Conservation (phyloP, 208 protist species). For the Crithidia brevicula region DNA sequence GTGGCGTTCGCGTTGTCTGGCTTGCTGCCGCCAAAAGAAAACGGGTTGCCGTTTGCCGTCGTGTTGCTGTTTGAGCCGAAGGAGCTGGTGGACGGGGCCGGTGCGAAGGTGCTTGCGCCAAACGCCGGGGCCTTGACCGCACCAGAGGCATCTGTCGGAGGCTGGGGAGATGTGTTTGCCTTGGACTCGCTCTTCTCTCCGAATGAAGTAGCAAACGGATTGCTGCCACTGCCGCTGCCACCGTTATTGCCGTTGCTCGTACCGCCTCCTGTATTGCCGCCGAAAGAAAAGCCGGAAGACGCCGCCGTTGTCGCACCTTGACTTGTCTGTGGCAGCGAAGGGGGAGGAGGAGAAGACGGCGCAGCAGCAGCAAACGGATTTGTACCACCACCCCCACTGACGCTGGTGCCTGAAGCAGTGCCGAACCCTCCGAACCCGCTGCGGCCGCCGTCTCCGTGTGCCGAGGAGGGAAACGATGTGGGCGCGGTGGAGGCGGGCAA, state of each 20-base stretch:
- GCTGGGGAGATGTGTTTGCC: not conserved
- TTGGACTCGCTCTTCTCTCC: not conserved
- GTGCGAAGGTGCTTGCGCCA: too few relatives aligned
- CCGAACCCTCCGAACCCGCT: not conserved
- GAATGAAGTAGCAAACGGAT: not conserved
- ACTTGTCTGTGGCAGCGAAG: not conserved
- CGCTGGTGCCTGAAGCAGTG: not conserved
- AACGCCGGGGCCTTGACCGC: not conserved
- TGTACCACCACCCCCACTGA: not conserved
- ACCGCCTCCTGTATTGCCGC: not conserved
- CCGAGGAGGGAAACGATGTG: not conserved
- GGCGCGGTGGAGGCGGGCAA: not conserved
- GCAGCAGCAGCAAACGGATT: not conserved
- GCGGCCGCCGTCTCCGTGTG: not conserved
- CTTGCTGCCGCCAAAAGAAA: not conserved
- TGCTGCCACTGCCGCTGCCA: not conserved
- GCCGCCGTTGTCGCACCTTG: not conserved
- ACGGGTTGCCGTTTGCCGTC: not conserved
- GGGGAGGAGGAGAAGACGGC: not conserved
- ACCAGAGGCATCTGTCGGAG: not conserved
- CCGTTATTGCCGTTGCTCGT: not conserved
- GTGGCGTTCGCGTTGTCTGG: not conserved
- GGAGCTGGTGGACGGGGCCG: too few relatives aligned
- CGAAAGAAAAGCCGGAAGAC: not conserved
- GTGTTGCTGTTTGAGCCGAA: slow-evolving; percentile 1